Conservation (phyloP, 2,329 filamentous ascomycete species). For the Dothistroma septosporum region DNA sequence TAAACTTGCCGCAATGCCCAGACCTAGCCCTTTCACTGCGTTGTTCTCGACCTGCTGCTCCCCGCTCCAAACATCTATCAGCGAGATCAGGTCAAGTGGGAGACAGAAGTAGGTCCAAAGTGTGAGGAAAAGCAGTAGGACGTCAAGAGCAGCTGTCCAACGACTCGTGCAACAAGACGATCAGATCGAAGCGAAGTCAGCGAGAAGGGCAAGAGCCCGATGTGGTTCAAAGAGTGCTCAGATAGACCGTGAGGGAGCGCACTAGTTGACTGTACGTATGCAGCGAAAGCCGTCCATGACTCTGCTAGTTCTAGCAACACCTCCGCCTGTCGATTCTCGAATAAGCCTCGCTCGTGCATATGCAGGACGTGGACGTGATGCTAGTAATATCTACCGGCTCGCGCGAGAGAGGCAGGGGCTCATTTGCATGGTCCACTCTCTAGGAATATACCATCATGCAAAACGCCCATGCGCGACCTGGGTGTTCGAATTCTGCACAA, state of each 20-base stretch:
- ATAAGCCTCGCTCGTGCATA: neutral
- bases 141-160: neutral
- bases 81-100: neutral
- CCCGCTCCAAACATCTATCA: neutral
- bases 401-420: neutral
- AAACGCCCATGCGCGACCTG: neutral
- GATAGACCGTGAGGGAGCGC: neutral
- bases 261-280: slow-evolving; percentile 1
- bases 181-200: neutral
- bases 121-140: neutral
- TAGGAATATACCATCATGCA: neutral
- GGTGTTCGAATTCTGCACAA: neutral
- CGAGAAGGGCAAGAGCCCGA: neutral
- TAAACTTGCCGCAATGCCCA: neutral
- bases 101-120: neutral
- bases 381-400: neutral
- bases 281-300: neutral
- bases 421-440: neutral
- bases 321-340: neutral
- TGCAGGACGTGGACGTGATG: neutral
- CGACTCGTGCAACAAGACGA: neutral
- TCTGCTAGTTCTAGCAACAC: slow-evolving; percentile 1
- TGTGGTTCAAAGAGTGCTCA: neutral
- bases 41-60: neutral
- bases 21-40: neutral